Conservation (phyloP, 1,139 yeast genomes). For the Chernovozyma aurita region DNA sequence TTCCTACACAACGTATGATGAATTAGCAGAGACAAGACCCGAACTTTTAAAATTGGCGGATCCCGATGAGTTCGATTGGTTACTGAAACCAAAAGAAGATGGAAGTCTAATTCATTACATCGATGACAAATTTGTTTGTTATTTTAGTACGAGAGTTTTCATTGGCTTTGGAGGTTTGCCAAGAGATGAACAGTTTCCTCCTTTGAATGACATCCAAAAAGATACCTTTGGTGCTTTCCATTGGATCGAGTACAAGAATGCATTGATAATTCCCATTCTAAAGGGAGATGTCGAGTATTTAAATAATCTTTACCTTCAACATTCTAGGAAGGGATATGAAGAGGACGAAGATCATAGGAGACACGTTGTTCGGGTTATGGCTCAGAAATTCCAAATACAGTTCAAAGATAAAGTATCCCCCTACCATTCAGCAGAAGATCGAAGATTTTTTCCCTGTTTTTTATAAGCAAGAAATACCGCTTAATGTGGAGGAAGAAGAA, state of each 20-base stretch:
- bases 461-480: slow-evolving; percentile 10
- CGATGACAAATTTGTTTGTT: slow-evolving; percentile 6
- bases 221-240: slow-evolving; percentile 11
- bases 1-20: slow-evolving; percentile 9
- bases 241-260: slow-evolving; percentile 9
- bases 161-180: slow-evolving; percentile 10
- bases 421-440: slow-evolving; percentile 5
- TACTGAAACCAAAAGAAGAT: slow-evolving; percentile 7
- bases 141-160: slow-evolving; percentile 9
- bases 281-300: slow-evolving; percentile 11
- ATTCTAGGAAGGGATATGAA: slow-evolving; percentile 9
- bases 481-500: slow-evolving; percentile 10
- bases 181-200: slow-evolving; percentile 9
- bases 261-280: slow-evolving; percentile 7
- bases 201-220: slow-evolving; percentile 8
- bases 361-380: slow-evolving; percentile 11
- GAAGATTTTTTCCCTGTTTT: slow-evolving; percentile 8
- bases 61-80: slow-evolving; percentile 6
- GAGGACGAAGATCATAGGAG: slow-evolving; percentile 10
- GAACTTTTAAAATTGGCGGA: slow-evolving; percentile 8
- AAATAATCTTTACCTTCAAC: slow-evolving; percentile 10
- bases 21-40: slow-evolving; percentile 10
- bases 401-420: slow-evolving; percentile 7
- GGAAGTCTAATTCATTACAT: slow-evolving; percentile 8
- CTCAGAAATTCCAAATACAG: slow-evolving; percentile 10